Conservation (phyloP, 176 grass and related monocot genomes). For the Triticum aestivum region DNA sequence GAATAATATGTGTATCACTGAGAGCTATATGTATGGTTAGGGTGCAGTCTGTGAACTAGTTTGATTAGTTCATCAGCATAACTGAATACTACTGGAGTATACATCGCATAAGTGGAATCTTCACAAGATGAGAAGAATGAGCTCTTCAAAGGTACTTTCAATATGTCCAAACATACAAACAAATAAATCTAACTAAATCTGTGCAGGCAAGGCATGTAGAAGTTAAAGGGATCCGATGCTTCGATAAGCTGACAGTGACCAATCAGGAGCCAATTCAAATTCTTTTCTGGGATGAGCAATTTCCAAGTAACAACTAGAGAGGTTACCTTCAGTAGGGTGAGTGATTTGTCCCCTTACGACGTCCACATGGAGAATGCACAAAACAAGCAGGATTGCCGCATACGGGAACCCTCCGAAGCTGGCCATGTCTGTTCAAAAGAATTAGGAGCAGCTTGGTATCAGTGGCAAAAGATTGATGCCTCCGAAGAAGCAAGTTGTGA, state of each 20-base stretch:
- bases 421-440: conserved; percentile 43
- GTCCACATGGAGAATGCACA: conserved; percentile 39
- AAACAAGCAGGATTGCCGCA: conserved; percentile 35
- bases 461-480: background rate
- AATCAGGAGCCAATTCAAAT: background rate
- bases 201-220: background rate
- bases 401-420: conserved; percentile 20
- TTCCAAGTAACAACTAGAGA: background rate
- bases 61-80: background rate
- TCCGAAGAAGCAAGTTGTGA: conserved; percentile 10
- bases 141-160: conserved; percentile 5
- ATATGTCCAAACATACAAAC: background rate
- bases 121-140: background rate
- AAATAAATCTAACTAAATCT: background rate
- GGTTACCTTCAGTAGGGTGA: conserved; percentile 81
- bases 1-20: background rate
- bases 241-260: background rate
- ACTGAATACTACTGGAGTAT: background rate
- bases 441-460: conserved; percentile 18
- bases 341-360: conserved; percentile 45
- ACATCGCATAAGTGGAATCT: background rate
- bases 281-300: background rate
- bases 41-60: background rate
- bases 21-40: background rate
- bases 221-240: background rate